Evolutionary conservation across 148 eudicot species (phyloP).

Genomic region (Diospyros lotus): DNA sequence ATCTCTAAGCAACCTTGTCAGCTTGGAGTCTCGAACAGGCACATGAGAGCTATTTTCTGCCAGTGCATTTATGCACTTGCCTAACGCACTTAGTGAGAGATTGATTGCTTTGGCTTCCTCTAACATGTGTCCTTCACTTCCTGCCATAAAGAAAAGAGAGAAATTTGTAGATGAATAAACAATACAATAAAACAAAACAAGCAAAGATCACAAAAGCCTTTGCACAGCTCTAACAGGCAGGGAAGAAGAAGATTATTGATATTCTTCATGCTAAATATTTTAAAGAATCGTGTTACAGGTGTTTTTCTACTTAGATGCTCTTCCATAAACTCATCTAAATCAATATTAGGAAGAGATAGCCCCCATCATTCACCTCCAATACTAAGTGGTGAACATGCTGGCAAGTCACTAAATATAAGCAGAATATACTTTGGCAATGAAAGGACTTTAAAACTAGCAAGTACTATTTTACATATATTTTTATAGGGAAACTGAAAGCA

Average conservation of each 20-base stretch:
- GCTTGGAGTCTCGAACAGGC: conserved; percentile 97
- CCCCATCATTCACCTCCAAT: not conserved
- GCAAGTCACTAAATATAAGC: not conserved
- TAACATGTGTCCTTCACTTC: conserved; percentile 96
- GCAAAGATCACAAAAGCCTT: not conserved
- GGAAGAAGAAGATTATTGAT: too few relatives aligned
- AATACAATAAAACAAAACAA: not conserved
- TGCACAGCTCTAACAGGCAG: too few relatives aligned
- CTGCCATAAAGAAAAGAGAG: conserved; percentile 33
- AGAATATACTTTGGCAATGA: not conserved
- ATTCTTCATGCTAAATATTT: too few relatives aligned
- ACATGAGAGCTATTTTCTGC: conserved; percentile 99
- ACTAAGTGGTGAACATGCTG: not conserved
- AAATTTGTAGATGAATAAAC: not conserved
- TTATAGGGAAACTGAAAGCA: too few relatives aligned
- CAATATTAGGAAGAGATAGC: too few relatives aligned
- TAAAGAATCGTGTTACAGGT: too few relatives aligned
- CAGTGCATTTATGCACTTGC: conserved; percentile 98
- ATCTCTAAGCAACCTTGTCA: conserved; percentile 94
- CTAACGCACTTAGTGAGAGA: conserved; percentile 95
- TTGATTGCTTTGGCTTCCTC: conserved; percentile 99
- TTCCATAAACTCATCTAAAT: not conserved
- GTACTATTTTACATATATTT: not conserved
- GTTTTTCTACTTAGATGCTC: not conserved
- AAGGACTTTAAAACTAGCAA: not conserved